phyloP scores from a whole-genome alignment of 208 protist genomes.

The Trichomonas tenax region DNA sequence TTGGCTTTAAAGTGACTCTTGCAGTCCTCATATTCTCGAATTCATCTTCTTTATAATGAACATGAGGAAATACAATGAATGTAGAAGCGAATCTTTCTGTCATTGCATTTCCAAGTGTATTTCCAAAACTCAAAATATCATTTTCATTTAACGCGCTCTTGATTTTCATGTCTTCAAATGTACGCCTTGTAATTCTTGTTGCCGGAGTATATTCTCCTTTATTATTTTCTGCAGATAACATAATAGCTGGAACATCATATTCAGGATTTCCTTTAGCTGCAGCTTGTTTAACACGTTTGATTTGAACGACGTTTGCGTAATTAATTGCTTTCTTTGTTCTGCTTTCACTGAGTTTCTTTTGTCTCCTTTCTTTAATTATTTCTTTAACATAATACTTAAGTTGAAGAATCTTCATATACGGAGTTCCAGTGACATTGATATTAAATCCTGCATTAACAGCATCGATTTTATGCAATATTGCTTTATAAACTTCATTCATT shows the following conservation, averaged over 20 bases:
- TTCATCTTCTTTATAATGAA: not conserved
- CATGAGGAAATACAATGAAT: not conserved
- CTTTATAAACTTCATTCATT: not conserved
- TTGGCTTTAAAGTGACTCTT: not conserved
- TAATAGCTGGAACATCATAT: not conserved
- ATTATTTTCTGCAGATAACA: not conserved
- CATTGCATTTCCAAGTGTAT: not conserved
- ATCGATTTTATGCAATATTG: not conserved
- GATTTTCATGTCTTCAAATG: not conserved
- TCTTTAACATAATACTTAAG: not conserved
- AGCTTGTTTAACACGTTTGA: not conserved
- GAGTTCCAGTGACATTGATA: not conserved
- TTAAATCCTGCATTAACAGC: not conserved
- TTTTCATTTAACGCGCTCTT: not conserved
- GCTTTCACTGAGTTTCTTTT: not conserved
- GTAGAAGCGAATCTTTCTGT: not conserved
- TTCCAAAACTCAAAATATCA: not conserved
- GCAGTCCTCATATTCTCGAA: not conserved
- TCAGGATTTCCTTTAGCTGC: not conserved
- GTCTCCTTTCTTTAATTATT: not conserved
- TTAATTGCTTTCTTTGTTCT: not conserved
- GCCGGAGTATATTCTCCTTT: not conserved
- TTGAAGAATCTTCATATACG: not conserved
- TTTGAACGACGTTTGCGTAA: not conserved
- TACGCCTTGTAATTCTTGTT: not conserved